phyloP scores from a whole-genome alignment of 2,329 filamentous ascomycete species.

The Westerdykella sp. region DNA sequence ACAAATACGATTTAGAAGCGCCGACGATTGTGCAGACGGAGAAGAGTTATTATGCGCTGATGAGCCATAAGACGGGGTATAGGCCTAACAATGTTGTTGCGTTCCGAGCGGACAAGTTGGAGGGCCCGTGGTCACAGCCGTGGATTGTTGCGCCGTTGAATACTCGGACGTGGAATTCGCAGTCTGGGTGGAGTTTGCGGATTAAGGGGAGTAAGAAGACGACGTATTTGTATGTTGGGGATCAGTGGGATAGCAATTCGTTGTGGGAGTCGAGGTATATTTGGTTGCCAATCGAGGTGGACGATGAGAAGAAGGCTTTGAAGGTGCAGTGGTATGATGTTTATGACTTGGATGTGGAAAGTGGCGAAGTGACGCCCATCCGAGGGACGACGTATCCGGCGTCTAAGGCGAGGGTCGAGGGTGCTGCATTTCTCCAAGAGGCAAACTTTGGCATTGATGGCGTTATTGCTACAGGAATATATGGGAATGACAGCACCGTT shows the following conservation, averaged over 20 bases:
- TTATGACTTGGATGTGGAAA: no score
- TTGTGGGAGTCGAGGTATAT: not conserved
- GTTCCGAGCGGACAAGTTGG: conserved; percentile 48
- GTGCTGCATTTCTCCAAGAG: no score
- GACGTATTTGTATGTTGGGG: conserved; percentile 48
- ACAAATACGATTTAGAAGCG: conserved; percentile 56
- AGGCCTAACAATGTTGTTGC: conserved; percentile 56
- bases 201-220: conserved; percentile 47
- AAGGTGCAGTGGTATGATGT: no score
- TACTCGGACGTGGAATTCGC: conserved; percentile 49
- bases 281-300: not conserved
- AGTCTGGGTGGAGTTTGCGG: conserved; percentile 46
- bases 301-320: no score
- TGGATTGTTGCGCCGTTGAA: conserved; percentile 49
- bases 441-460: no score
- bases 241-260: conserved; percentile 22
- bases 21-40: conserved; percentile 57
- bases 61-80: conserved; percentile 60
- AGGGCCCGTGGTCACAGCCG: conserved; percentile 51
- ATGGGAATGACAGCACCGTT: no score
- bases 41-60: conserved; percentile 53
- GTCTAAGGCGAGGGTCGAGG: no score
- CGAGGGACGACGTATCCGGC: no score
- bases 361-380: no score
- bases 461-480: no score